phyloP scores from a whole-genome alignment of 129 eudicot species.

The Artemisia argyi region DNA sequence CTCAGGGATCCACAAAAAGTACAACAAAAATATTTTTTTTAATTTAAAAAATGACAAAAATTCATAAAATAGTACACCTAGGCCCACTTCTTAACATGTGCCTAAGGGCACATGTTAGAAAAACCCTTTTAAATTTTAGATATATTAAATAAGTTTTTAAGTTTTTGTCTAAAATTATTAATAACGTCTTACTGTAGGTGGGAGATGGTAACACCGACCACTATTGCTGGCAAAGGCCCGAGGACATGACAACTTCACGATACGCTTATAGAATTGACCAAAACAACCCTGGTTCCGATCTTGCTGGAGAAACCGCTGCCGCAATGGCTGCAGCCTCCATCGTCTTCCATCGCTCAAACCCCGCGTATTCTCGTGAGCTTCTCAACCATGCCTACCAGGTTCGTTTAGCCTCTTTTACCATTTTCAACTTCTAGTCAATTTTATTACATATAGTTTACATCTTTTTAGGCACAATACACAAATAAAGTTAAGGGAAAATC shows the following conservation, averaged over 20 bases:
- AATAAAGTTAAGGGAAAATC: background rate
- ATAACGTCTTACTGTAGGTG: conserved; percentile 35
- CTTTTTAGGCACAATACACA: background rate
- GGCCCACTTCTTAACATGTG: too few species aligned
- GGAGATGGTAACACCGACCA: conserved; percentile 88
- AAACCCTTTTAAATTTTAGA: too few species aligned
- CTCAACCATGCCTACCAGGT: conserved; percentile 73
- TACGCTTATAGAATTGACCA: conserved; percentile 61
- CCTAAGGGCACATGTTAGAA: too few species aligned
- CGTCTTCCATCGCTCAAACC: conserved; percentile 58
- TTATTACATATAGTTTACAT: background rate
- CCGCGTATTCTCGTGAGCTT: conserved; percentile 56
- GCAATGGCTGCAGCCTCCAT: conserved; percentile 83
- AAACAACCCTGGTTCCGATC: conserved; percentile 74
- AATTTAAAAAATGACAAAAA: too few species aligned
- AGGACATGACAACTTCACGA: conserved; percentile 84
- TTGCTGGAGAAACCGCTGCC: conserved; percentile 85
- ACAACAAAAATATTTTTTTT: too few species aligned
- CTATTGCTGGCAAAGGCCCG: conserved; percentile 86
- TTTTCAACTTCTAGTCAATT: background rate
- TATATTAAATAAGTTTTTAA: too few species aligned
- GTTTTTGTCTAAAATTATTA: too few species aligned
- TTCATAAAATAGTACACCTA: too few species aligned
- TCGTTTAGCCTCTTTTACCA: background rate
- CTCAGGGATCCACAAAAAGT: too few species aligned